Base-by-base conservation (phyloP, 2,329 filamentous ascomycete species). In the Fusarium pseudoanthophilum region DNA sequence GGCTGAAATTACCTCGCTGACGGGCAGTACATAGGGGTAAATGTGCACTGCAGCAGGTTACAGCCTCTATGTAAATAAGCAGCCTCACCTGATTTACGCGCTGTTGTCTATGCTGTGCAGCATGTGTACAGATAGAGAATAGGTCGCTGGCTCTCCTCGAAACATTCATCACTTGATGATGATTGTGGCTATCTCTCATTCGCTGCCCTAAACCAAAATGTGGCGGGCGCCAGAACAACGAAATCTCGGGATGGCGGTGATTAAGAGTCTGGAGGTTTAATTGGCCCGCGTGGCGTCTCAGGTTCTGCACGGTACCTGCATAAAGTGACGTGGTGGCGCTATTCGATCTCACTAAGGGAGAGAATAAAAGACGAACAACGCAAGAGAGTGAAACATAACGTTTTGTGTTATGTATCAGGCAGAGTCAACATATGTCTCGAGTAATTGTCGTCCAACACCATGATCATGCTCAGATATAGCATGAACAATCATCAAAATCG, bases 271-370 rank as follows among this genome's bases (percentile, higher is more conserved):
- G 59, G 64, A 40, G 34, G 42, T 69, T 73, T 74, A 79, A 80
- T 82, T 82, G 80, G 80, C 73, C 69, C 57, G 48, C 67, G 65
- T 69, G 61, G 74, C 77, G 81, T 82, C 81, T 82, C 81, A 81
- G 75, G 64, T 77, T 75, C 66, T 72, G 73, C 49, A 64, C 67
- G 51, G 76, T 78, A 78, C 76, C 76, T 78, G 76, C 76, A 77
- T 78, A 63, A 57, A 62, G 62, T 73, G 71, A 78, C 65, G 73
- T 73, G 73, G 63, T 75, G 73, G 67, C 69, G 67, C 67, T 68
- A 18, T 24, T 26, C 20, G 45, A 48, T 48, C 45, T 30, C 10
- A 48, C 30, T 20, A 24, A 28, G 43, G 43, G 28, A 15, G 30
- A 28, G 37, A 42, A 59, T 32, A 42, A n/a, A 32, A 28, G 24